Evolutionary conservation across 768 basidiomycete genomes (phyloP).

Genomic region (Lactarius evosmus): DNA sequence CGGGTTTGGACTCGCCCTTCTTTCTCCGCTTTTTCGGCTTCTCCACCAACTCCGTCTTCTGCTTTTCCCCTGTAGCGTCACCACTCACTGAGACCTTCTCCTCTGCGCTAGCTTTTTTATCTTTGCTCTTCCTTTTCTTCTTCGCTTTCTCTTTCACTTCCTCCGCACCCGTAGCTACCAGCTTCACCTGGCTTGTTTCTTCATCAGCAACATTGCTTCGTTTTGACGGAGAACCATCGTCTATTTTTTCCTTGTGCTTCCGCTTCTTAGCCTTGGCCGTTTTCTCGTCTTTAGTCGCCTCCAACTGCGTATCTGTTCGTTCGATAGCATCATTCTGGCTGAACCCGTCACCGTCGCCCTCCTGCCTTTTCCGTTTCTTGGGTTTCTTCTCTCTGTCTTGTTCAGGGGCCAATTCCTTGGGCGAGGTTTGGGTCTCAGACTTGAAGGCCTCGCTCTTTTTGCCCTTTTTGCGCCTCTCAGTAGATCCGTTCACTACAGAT

Average conservation of each 20-base stretch:
- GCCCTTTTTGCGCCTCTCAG: constrained; percentile 31
- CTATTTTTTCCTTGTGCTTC: constrained; percentile 25
- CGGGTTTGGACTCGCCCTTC: neutral
- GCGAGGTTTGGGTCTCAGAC: constrained; percentile 24
- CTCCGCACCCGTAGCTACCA: neutral
- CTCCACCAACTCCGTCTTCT: neutral
- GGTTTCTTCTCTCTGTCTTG: constrained; percentile 31
- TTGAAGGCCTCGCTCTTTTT: constrained; percentile 18
- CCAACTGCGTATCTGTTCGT: neutral
- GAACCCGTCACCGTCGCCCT: constrained; percentile 20
- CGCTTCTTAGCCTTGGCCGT: constrained; percentile 10
- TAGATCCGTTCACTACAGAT: constrained; percentile 3
- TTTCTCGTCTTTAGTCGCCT: neutral
- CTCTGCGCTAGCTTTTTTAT: constrained; percentile 1
- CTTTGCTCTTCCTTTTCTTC: constrained; percentile 6
- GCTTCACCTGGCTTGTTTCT: neutral
- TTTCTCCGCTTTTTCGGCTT: constrained; percentile 17
- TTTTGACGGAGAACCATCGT: neutral
- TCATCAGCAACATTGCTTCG: neutral
- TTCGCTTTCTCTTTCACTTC: neutral
- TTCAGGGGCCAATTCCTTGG: constrained; percentile 9
- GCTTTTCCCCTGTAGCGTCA: neutral
- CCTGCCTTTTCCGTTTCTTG: constrained; percentile 33
- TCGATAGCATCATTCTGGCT: constrained; percentile 10
- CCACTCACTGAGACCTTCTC: neutral